Percentiles rank a stretch among this genome's conserved stretches.
Conservation (phyloP, 2,329 filamentous ascomycete species). For the Cladosporium sp. region DNA sequence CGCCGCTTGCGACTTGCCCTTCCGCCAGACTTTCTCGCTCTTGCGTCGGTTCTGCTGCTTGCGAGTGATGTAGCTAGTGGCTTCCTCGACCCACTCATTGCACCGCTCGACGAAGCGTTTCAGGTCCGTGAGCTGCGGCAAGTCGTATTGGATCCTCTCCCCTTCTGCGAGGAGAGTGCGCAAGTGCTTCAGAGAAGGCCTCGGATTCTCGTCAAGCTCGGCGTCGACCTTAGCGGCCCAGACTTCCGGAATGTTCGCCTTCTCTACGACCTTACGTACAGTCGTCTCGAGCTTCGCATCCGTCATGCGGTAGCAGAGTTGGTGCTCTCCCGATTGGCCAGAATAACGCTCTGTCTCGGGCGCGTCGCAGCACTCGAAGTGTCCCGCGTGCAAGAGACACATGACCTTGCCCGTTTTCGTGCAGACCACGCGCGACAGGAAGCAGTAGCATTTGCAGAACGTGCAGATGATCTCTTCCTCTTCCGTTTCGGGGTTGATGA, state of each 20-base stretch:
- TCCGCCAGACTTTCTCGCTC: constrained; percentile 81
- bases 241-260: constrained; percentile 73
- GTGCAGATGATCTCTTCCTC: constrained; percentile 91
- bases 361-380: constrained; percentile 70
- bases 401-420: constrained; percentile 71
- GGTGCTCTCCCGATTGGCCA: constrained; percentile 52
- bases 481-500: constrained; percentile 53
- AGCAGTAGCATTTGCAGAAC: constrained; percentile 88
- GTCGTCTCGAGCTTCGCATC: constrained; percentile 61
- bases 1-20: constrained; percentile 60
- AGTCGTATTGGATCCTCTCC: constrained; percentile 88
- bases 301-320: constrained; percentile 69
- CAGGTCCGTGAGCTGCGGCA: constrained; percentile 74
- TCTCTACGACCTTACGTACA: constrained; percentile 74
- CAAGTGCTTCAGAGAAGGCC: constrained; percentile 78
- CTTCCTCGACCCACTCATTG: constrained; percentile 97
- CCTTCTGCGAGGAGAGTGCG: constrained; percentile 83
- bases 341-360: constrained; percentile 61
- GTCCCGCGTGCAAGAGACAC: constrained; percentile 76
- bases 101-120: constrained; percentile 90
- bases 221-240: constrained; percentile 90
- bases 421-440: constrained; percentile 85
- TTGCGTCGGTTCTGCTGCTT: constrained; percentile 97
- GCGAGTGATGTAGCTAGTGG: constrained; percentile 88
- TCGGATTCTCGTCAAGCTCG: constrained; percentile 74